Conservation (phyloP, 192 early-diverging fungal species). For the Coemansia sp. region DNA sequence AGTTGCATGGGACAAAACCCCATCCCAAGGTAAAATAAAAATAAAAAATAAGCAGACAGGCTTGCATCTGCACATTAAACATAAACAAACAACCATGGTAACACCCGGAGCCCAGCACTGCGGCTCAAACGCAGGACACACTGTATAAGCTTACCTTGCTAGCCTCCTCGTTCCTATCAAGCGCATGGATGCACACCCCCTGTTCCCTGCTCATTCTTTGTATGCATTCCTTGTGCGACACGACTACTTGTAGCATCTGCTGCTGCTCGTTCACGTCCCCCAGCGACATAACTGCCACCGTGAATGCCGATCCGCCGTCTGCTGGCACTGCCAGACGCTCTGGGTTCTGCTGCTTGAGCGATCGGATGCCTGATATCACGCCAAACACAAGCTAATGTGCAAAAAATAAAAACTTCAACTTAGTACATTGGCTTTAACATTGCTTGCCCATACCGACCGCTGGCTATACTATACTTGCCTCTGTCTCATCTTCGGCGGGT, state of each 20-base stretch:
- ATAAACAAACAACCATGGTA: constrained; percentile 5
- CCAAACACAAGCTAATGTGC: constrained; percentile 41
- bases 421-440: neutral
- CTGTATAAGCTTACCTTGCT: constrained; percentile 24
- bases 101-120: neutral
- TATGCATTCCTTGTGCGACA: constrained; percentile 24
- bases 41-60: neutral
- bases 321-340: constrained; percentile 6
- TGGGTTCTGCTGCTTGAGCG: constrained; percentile 37
- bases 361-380: constrained; percentile 43
- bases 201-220: constrained; percentile 34
- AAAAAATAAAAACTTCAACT: neutral
- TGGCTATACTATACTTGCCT: constrained; percentile 27
- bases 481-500: constrained; percentile 37
- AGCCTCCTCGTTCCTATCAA: neutral
- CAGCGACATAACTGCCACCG: constrained; percentile 12
- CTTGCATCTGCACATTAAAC: neutral
- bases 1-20: neutral
- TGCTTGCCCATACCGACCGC: neutral
- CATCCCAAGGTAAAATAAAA: constrained; percentile 5
- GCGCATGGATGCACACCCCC: constrained; percentile 26
- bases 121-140: neutral
- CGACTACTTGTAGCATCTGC: constrained; percentile 7
- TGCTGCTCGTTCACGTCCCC: constrained; percentile 8
- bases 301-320: constrained; percentile 7